These are phyloP conservation scores for Aspergillus sergii DNA, from an alignment of 2,329 filamentous ascomycete species.

Conservation along the genomic window DNA sequence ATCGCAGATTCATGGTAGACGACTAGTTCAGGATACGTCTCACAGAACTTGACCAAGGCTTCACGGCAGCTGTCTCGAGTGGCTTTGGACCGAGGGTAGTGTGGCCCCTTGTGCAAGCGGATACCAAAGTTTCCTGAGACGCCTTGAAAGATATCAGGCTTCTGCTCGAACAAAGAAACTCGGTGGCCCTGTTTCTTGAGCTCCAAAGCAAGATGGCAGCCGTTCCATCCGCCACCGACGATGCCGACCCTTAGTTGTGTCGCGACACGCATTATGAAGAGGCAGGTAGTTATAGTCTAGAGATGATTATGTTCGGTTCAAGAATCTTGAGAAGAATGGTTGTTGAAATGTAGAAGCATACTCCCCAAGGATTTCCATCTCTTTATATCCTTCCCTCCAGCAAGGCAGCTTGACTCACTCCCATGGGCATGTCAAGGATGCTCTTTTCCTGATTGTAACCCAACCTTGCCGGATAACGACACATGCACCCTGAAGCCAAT, in stretches of 20 bases:
- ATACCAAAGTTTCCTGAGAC: constrained; percentile 11
- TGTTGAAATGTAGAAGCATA: background rate
- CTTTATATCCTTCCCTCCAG: background rate
- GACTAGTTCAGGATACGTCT: constrained; percentile 5
- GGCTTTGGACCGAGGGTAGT: constrained; percentile 8
- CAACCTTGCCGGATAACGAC: background rate
- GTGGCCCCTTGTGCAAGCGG: constrained; percentile 9
- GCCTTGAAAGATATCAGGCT: constrained; percentile 3
- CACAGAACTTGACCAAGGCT: background rate
- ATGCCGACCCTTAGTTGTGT: background rate
- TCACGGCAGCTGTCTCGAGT: constrained; percentile 10
- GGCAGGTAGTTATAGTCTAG: background rate
- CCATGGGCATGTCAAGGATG: background rate
- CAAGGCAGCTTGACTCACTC: background rate
- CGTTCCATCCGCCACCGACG: constrained; percentile 10
- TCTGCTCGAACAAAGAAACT: constrained; percentile 6
- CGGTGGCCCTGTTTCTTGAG: constrained; percentile 1
- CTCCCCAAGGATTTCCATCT: background rate
- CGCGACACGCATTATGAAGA: background rate
- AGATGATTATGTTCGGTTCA: background rate
- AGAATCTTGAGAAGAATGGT: background rate
- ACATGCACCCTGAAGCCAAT: background rate
- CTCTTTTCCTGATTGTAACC: background rate
- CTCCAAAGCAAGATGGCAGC: constrained; percentile 10
- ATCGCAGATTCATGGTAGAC: constrained; percentile 2